Base-by-base conservation (phyloP, 306 rosid genomes). In the Begonia loranthoides region DNA sequence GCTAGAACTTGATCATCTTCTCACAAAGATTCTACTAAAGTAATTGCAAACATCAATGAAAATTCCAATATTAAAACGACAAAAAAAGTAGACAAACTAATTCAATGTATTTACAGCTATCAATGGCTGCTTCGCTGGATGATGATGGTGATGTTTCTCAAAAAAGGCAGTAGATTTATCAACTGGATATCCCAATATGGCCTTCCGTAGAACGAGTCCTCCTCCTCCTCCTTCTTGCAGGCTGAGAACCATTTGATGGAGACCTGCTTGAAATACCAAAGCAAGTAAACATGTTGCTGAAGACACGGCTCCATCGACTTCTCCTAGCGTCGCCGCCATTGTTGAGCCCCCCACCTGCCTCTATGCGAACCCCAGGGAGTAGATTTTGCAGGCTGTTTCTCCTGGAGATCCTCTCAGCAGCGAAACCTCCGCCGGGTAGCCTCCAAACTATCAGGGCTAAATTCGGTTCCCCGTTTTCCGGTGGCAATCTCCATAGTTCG, bases 371-470 rank as follows among this genome's bases (percentile, higher is more conserved):
- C 22, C 22, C 22, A 1, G 22, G 22, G 3, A 19, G 22, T 2
- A 2, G 3, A 19, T 19, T 19, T 19, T 19, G 22, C 22, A 19
- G 22, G 3, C 22, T 19, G 22, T 17, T 86, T 81, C 4, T 87
- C 86, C 4, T 72, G 3, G 22, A 50, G 44, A 76, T 79, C 47
- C 94, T 75, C 45, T 92, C 94, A 8, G 84, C 94, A 0, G 93
- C 96, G 34, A 88, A 88, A 21, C 95, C 95, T 8, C 95, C 95
- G 1, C 95, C 95, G 0, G 95, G 93, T 8, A 88, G 65, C 76
- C 96, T 79, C 96, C 96, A 88, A 39, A 88, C 77, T 0, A 88
- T 88, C 51, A 88, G 69, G 34, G 93, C 88, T 10, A 70, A 65
- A 53, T 64, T 72, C 41, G 70, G 81, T 13, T 75, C 93, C 6